Evolutionary conservation across 2,329 filamentous ascomycete genomes (phyloP).

Genomic region (Gliomastix tumulicola): DNA sequence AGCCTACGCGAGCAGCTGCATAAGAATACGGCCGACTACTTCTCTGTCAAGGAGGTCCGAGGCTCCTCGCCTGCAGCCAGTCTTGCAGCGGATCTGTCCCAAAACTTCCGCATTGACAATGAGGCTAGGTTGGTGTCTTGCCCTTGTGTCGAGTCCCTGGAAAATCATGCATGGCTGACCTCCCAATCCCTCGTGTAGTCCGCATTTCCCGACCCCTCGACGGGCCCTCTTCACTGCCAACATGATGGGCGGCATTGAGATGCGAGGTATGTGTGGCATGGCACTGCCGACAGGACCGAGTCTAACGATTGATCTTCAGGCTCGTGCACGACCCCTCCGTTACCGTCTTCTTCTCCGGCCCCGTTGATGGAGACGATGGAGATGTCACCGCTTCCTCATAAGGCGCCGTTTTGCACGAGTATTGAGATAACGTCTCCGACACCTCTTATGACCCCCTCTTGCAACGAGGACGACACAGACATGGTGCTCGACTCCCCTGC

Average conservation of each 20-base stretch:
- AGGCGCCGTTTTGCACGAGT: slow-evolving; percentile 60
- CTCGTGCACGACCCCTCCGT: slow-evolving; percentile 74
- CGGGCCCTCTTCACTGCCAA: slow-evolving; percentile 31
- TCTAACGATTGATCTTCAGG: slow-evolving; percentile 37
- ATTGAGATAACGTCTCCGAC: slow-evolving; percentile 68
- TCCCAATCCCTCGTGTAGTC: slow-evolving; percentile 19
- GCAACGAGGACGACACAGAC: slow-evolving; percentile 35
- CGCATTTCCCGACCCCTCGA: slow-evolving; percentile 31
- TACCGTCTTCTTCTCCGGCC: slow-evolving; percentile 75
- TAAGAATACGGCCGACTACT: slow-evolving; percentile 64
- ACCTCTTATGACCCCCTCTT: slow-evolving; percentile 42
- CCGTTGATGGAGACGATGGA: slow-evolving; percentile 76
- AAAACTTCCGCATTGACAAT: slow-evolving; percentile 92
- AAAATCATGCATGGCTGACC: too few relatives aligned
- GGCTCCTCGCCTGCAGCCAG: slow-evolving; percentile 89
- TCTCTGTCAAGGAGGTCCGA: slow-evolving; percentile 67
- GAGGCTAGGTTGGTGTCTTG: slow-evolving; percentile 71
- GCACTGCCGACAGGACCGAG: neutral
- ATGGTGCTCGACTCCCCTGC: slow-evolving; percentile 53
- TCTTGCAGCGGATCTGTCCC: slow-evolving; percentile 86
- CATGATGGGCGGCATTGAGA: slow-evolving; percentile 25
- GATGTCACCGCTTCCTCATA: slow-evolving; percentile 87
- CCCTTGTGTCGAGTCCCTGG: too few relatives aligned
- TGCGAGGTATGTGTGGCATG: slow-evolving; percentile 19
- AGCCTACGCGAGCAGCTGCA: slow-evolving; percentile 72